phyloP scores from a whole-genome alignment of 2,329 filamentous ascomycete species.

The Paecilomyces dactylethromorphus region DNA sequence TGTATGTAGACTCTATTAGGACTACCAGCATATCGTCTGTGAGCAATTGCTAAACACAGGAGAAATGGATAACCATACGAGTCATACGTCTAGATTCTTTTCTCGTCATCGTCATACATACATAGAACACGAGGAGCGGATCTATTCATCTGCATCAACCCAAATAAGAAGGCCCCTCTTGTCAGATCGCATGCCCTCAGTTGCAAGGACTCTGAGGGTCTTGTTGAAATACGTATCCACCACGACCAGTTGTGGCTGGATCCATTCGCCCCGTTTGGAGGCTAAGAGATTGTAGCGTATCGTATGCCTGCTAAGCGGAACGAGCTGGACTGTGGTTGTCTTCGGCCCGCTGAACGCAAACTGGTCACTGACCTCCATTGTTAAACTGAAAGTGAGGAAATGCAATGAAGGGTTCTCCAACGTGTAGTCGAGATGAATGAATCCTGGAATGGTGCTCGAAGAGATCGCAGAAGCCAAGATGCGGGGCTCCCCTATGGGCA shows the following conservation, averaged over 20 bases:
- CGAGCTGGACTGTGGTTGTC: conserved; percentile 67
- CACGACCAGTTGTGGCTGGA: conserved; percentile 67
- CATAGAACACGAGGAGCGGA: neutral
- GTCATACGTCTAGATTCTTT: neutral
- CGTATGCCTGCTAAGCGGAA: conserved; percentile 70
- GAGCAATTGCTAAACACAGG: no score
- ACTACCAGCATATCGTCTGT: neutral
- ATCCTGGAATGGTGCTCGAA: conserved; percentile 24
- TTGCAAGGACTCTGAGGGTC: conserved; percentile 71
- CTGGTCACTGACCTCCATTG: conserved; percentile 85
- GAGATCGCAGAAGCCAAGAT: conserved; percentile 55
- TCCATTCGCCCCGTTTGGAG: conserved; percentile 57
- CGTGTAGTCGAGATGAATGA: conserved; percentile 54
- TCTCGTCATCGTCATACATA: neutral
- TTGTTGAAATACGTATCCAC: conserved; percentile 93
- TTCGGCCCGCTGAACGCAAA: conserved; percentile 93
- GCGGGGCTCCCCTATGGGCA: conserved; percentile 78
- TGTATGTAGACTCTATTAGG: neutral
- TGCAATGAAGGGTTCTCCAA: conserved; percentile 94
- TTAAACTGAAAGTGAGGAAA: conserved; percentile 85
- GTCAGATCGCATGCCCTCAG: conserved; percentile 57
- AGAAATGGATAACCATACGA: neutral
- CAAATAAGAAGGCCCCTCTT: conserved; percentile 45
- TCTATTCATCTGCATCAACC: conserved; percentile 34
- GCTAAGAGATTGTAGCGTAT: conserved; percentile 72